Evolutionary conservation across 148 eudicot genomes (phyloP).

Genomic region (Pharnaceum exiguum): DNA sequence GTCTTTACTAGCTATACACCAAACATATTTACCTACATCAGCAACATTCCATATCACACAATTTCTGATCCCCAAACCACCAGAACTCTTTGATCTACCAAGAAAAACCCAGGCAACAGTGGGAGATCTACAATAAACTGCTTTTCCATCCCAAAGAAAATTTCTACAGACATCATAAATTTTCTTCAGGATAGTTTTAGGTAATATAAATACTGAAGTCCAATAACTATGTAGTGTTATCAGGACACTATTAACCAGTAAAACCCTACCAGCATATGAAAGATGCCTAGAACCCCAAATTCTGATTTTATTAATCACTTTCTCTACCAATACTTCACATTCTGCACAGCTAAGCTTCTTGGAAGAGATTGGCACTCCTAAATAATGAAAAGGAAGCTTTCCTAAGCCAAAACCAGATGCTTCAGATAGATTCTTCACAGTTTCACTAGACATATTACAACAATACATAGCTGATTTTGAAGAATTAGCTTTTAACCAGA

Average conservation of each 20-base stretch:
- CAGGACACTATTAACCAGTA: not conserved
- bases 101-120: not conserved
- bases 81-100: not conserved
- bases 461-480: not conserved
- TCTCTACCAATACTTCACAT: not conserved
- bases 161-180: not conserved
- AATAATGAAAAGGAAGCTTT: not conserved
- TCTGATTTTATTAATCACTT: not conserved
- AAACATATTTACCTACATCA: not conserved
- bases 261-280: not conserved
- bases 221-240: not conserved
- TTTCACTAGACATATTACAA: not conserved
- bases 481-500: not conserved
- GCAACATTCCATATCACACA: not conserved
- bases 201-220: not conserved
- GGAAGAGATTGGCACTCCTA: not conserved
- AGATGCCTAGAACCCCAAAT: not conserved
- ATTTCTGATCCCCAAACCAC: not conserved
- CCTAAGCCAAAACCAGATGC: not conserved
- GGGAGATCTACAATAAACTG: not conserved
- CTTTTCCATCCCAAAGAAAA: not conserved
- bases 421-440: not conserved
- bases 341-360: not conserved
- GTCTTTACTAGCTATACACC: not conserved
- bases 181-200: not conserved